Base-by-base conservation (phyloP, 1,284 basidiomycete genomes). In the Tilletia walkeri region DNA sequence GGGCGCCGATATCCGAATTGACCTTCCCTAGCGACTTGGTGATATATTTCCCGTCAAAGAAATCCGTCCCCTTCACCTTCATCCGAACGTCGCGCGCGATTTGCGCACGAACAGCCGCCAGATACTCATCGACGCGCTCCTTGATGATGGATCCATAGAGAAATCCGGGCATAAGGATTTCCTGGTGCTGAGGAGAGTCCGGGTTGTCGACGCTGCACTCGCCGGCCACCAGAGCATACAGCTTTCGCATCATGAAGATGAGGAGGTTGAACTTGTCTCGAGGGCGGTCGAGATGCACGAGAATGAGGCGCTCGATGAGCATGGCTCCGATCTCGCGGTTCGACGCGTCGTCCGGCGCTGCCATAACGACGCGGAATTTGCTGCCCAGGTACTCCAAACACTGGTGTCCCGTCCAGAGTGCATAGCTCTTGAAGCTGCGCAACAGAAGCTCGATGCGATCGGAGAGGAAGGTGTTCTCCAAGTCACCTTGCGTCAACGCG, bases 381-480 rank as follows among this genome's bases (percentile, higher is more conserved):
- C 94, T 92, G 30, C 96, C 96, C n/a, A 99, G 87, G 85, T 95
- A 99, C 81, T 95, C 92, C 75, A 99, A 87, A 84, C 95, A 97
- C 83, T 96, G 93, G 59, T 91, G 88, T n/a, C 92, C 92, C 2
- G 93, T 97, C 82, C 90, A 89, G 74, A 99, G 87, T 39, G 72
- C 72, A 85, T 94, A 98, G 81, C 89, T 90, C 86, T 99, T 98
- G 88, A 97, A 83, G 71, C 80, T 94, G 73, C 96, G 90, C 66
- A 99, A 86, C n/a, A 99, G 87, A n/a, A 99, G 86, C 85, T 99
- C 96, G 66, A 99, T 93, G 71, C 96, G 93, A 85, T 99, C 96
- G 18, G 94, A 95, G 82, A 99, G 86, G 86, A 98, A 99, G 0
- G 96, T 99, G 84, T 99, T 95, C 70, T 93, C 91, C 82, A 94